Evolutionary conservation across 345 rosid species (phyloP), one percentile per base, ranked within the genome.

Genomic region (Acer yangbiense): DNA sequence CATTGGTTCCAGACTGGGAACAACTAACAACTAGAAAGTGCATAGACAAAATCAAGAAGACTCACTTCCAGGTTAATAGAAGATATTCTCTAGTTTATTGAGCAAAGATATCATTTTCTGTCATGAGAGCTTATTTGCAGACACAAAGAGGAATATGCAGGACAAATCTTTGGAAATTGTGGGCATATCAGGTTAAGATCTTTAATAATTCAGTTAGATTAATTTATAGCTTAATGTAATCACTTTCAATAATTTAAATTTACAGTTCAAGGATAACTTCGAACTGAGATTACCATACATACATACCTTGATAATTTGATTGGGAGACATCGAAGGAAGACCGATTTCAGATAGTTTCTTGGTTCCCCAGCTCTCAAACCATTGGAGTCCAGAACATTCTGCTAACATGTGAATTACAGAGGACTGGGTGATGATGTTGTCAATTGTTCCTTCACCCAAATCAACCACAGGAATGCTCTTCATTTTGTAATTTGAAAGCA

Each of bases 401-500:
- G 98, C 97, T 62, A 97, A 78, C 98, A 97, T 94, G 87, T 97
- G 99, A 84, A 97, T 93, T 72, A 97, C 98, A 74, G 94, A 93
- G 73, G 99, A 88, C 74, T 97, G 99, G 10, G 99, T 92, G 75
- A 97, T 85, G 77, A 94, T 90, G 82, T 91, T 93, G 77, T 90
- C 90, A 13, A 97, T 90, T 81, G 87, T 97, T 43, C 90, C 92
- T 48, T 83, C 93, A 29, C 93, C 98, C 73, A 91, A 65, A 81
- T 94, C 95, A 79, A 94, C 91, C 52, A 94, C 93, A 0, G 98
- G 98, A 78, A 97, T 77, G 82, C 99, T 94, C 89, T 97, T 97
- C 99, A 97, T 97, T 83, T 94, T 94, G 86, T 97, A 97, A 78
- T 94, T 97, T 5, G 99, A 97, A 41, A 97, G 98, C 82, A 97